Base-by-base conservation (phyloP, 2,329 filamentous ascomycete species). In the Epichloe uncinata region DNA sequence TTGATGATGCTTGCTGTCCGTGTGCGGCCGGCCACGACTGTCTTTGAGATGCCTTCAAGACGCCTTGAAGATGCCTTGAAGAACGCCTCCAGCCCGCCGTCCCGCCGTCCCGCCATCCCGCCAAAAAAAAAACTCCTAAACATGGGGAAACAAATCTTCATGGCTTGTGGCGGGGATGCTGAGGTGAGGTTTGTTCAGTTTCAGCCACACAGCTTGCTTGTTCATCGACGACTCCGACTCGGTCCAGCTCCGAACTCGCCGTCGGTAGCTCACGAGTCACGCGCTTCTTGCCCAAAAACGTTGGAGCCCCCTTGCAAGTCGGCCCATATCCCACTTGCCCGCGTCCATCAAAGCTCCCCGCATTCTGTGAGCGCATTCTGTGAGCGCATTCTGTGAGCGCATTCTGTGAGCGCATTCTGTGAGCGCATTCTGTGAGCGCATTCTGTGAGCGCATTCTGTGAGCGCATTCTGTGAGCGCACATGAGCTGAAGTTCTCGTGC, bases 241-340 rank as follows among this genome's bases (percentile, higher is more conserved):
- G 4, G 6, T 43, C 40, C 47, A n/a, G 22, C 38, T 48, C 47
- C 30, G 47, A n/a, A 30, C 33, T 33, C 26, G 18, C 41, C 38
- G 18, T 48, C 47, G 13, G 34, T 42, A 33, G 33, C 40, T 43
- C 40, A 43, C 38, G 34, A 43, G 47, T 38, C 43, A 16, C 26
- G 26, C 4, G 26, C 26, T 30, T 30, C 41, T 42, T 33, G 45
- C 13, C 37, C 8, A 30, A 40, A 40, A 47, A 18, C 45, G 42
- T 22, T 35, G 3, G 22, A n/a, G 12, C 18, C 42, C 18, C 42
- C 26, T 26, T 26, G 20, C 20, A 22, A 22, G 20, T 22, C 1
- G 26, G 36, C 48, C 41, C 18, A 34, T 26, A 34, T 49, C 36
- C 48, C 48, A 42, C 44, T 50, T 47, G 33, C 44, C 44, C 44